phyloP scores from a whole-genome alignment of 176 grass and related monocot genomes.

The Juncus inflexus region DNA sequence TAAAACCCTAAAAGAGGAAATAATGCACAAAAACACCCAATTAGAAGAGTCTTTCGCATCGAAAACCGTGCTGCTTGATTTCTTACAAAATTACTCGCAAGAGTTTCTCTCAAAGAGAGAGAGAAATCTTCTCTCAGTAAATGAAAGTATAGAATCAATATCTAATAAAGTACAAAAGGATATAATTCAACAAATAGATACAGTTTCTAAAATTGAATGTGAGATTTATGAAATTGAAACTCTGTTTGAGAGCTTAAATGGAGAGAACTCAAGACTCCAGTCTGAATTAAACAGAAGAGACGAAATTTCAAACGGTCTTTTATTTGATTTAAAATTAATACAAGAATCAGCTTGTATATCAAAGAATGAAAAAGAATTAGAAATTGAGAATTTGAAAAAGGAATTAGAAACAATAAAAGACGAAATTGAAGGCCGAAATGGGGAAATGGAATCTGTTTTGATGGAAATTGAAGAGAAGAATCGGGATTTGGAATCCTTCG shows the following conservation, averaged over 20 bases:
- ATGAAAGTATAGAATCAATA: constrained; percentile 43
- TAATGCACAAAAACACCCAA: too few relatives aligned
- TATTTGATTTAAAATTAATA: constrained; percentile 87
- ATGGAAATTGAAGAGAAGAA: constrained; percentile 52
- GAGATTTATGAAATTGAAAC: constrained; percentile 48
- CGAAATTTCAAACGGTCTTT: constrained; percentile 66
- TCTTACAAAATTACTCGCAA: constrained; percentile 41
- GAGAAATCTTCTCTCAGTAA: constrained; percentile 38
- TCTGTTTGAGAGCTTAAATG: constrained; percentile 43
- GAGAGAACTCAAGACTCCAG: constrained; percentile 44
- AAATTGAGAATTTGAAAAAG: constrained; percentile 46
- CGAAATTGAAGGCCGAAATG: constrained; percentile 41
- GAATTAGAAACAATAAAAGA: constrained; percentile 50
- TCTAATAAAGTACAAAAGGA: constrained; percentile 40
- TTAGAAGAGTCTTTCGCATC: constrained; percentile 23
- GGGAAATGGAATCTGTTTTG: constrained; percentile 43
- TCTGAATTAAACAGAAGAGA: constrained; percentile 79
- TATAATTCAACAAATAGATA: constrained; percentile 41
- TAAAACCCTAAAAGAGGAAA: constrained; percentile 31
- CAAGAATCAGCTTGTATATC: constrained; percentile 75
- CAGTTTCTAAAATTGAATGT: constrained; percentile 44
- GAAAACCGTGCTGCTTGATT: constrained; percentile 46
- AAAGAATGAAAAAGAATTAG: constrained; percentile 64
- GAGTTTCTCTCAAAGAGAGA: constrained; percentile 40
- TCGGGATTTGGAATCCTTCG: constrained; percentile 33